These are phyloP conservation scores for Botrytis tulipae DNA, from an alignment of 2,329 filamentous ascomycete genomes.

Conservation along the genomic window DNA sequence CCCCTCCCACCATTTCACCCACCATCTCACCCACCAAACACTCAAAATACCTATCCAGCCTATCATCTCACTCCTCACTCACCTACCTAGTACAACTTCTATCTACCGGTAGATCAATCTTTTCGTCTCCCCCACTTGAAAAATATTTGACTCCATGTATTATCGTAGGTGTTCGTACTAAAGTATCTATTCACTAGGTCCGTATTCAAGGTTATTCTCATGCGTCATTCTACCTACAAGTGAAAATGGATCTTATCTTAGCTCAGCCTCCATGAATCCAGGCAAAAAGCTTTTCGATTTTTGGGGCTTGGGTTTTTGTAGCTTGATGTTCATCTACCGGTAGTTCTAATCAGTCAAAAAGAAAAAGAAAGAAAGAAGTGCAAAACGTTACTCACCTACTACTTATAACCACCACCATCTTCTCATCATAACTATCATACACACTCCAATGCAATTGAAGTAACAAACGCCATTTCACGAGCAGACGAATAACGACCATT, in stretches of 20 bases:
- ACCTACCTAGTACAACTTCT: background rate
- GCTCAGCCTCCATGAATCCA: background rate
- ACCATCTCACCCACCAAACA: background rate
- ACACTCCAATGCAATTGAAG: background rate
- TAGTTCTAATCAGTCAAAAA: background rate
- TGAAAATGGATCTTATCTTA: background rate
- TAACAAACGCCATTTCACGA: background rate
- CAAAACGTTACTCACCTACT: background rate
- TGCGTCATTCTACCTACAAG: conserved; percentile 6
- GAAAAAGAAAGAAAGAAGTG: background rate
- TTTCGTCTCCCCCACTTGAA: background rate
- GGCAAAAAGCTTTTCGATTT: background rate
- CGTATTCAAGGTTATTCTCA: background rate
- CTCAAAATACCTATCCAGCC: background rate
- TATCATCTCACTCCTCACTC: background rate
- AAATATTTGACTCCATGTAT: background rate
- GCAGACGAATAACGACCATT: background rate
- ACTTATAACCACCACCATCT: background rate
- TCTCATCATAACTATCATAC: background rate
- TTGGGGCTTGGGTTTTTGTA: background rate
- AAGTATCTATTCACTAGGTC: background rate
- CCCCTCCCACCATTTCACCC: background rate
- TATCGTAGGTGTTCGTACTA: background rate
- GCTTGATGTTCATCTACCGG: background rate
- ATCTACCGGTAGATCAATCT: background rate